Evolutionary conservation across 495 filamentous ascomycete genomes (phyloP), one percentile per base, ranked within the genome.

Genomic region (Endocarpon pusillum): DNA sequence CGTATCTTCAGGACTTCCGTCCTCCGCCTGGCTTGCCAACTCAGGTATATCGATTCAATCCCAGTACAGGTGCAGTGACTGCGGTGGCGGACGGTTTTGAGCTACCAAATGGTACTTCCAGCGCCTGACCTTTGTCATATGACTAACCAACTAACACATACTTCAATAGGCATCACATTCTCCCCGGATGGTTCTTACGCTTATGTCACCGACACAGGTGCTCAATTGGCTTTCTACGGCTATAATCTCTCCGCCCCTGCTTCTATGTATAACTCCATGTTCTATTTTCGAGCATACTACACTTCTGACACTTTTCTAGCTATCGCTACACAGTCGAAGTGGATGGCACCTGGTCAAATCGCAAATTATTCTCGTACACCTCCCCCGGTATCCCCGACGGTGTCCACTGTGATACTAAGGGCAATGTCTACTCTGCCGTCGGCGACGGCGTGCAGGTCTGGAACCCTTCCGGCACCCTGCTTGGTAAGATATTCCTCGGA

Each of bases 401-500:
- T 49, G 46, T 65, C 19, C 52, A 64, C 21, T 60, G 54, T 36
- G 61, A 65, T 34, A 42, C 42, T 1, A 32, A 41, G 31, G 61
- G 61, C 1, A 61, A 64, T 19, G 55, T 65, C 2, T 65, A 64
- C 34, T 43, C 53, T 3, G 61, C 54, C 2, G 64, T 58, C 41
- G 55, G 53, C 3, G 61, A 65, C 22, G 61, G 61, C 1, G 43
- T 65, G 14, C 55, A 61, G 10, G 49, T 65, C 7, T 61, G 58
- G 53, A 54, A 54, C 27, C 42, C 40, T 2, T 53, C 46, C 3
- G 59, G 55, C 14, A 57, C 47, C 39, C 40, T 63, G 28, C 46
- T 63, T 24, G 59, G 58, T 10, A 74, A 71, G 51, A 68, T 73
- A 14, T 62, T 46, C 23, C 35, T 57, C 5, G 52, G 51, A 14